A percentile compares a stretch with the other conserved stretches of the same genome.
Conservation (phyloP, 2,329 filamentous ascomycete species). For the Trichocomaceae sp. region DNA sequence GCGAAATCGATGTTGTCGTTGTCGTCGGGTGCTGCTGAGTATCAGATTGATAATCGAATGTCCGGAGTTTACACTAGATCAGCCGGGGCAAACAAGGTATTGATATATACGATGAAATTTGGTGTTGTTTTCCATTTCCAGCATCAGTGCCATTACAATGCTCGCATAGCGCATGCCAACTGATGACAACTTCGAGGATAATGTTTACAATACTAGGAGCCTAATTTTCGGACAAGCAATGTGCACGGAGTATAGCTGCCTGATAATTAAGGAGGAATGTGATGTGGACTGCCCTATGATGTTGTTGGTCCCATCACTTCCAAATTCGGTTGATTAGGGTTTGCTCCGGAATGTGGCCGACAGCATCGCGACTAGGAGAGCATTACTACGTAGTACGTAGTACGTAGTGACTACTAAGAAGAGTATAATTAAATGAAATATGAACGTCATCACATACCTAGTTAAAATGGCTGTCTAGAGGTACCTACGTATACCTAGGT, state of each 20-base stretch:
- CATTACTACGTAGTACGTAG: too few species aligned
- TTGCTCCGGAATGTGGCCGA: slow-evolving; percentile 6
- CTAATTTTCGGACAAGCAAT: slow-evolving; percentile 5
- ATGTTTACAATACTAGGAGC: too few species aligned
- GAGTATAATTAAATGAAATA: too few species aligned
- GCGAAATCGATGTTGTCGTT: too few species aligned
- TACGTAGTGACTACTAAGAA: too few species aligned
- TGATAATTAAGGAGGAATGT: not conserved
- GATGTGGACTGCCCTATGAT: not conserved
- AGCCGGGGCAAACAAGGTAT: not conserved
- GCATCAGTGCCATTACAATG: not conserved
- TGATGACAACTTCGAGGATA: not conserved
- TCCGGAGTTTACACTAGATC: too few species aligned
- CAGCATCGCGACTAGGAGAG: not conserved
- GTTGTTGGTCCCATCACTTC: not conserved
- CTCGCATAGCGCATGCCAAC: slow-evolving; percentile 8
- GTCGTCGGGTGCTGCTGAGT: too few species aligned
- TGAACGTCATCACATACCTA: too few species aligned
- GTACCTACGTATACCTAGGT: too few species aligned
- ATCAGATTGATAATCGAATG: too few species aligned
- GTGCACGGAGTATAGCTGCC: not conserved
- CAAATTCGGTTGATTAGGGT: slow-evolving; percentile 4
- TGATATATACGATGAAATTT: not conserved
- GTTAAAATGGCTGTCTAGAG: too few species aligned
- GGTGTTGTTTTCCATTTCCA: not conserved